phyloP scores from a whole-genome alignment of 2,329 filamentous ascomycete genomes.

The Periconia macrospinosa region DNA sequence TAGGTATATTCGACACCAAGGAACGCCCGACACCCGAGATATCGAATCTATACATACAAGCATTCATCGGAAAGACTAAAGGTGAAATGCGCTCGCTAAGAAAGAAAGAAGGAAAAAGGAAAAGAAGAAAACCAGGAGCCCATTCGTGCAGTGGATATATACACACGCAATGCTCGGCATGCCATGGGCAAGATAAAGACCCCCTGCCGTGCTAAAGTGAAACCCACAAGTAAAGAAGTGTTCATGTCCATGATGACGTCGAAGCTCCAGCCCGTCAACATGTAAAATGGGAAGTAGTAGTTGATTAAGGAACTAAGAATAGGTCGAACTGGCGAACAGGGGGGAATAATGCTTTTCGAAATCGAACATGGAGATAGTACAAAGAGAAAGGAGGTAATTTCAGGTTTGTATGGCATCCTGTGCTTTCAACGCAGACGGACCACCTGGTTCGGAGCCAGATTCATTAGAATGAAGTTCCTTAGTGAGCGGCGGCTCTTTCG shows the following conservation, averaged over 20 bases:
- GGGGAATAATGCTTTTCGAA: constrained; percentile 12
- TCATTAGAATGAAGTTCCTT: constrained; percentile 13
- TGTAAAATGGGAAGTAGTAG: constrained; percentile 1
- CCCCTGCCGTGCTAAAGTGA: neutral
- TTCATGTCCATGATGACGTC: neutral
- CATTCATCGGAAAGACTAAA: neutral
- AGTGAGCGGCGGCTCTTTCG: constrained; percentile 18
- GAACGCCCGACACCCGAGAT: neutral
- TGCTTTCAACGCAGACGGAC: constrained; percentile 10
- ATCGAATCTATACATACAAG: neutral
- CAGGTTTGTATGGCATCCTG: constrained; percentile 19
- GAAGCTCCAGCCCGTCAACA: neutral
- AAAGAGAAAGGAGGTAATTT: constrained; percentile 7
- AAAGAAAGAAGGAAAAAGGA: neutral
- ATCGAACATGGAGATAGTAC: constrained; percentile 13
- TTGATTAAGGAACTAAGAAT: neutral
- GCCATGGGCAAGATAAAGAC: neutral
- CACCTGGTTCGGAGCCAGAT: constrained; percentile 12
- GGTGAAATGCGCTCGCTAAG: neutral
- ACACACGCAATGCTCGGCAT: neutral
- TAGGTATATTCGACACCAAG: neutral
- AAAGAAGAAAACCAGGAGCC: neutral
- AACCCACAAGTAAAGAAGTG: neutral
- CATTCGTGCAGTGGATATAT: neutral
- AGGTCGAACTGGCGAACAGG: neutral